Percentiles rank a stretch among this genome's conserved stretches.
Conservation (phyloP, 768 basidiomycete species). For the Boletus coccyginus region DNA sequence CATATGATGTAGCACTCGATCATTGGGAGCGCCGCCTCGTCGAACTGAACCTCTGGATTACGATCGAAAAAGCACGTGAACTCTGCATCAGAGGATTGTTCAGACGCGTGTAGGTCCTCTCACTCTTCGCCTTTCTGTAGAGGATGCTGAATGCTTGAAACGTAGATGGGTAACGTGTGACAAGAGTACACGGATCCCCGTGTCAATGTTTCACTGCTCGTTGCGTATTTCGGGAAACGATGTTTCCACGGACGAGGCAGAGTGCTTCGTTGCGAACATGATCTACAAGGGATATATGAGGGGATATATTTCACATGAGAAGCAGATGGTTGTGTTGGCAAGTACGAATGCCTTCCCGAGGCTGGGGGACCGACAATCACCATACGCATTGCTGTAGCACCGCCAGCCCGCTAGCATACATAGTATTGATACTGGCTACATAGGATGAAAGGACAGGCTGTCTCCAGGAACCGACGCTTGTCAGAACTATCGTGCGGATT, state of each 20-base stretch:
- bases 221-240: constrained; percentile 68
- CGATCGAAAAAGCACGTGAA: constrained; percentile 85
- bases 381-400: constrained; percentile 35
- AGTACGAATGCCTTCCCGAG: constrained; percentile 78
- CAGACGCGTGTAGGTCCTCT: constrained; percentile 63
- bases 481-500: background rate
- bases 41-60: constrained; percentile 84
- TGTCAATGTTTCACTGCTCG: constrained; percentile 78
- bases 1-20: constrained; percentile 80
- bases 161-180: constrained; percentile 76
- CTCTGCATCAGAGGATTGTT: constrained; percentile 83
- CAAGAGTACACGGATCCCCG: constrained; percentile 74
- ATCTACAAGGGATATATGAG: constrained; percentile 90
- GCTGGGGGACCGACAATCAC: constrained; percentile 58
- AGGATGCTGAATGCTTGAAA: background rate
- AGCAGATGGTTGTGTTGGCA: constrained; percentile 89
- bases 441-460: background rate
- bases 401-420: background rate
- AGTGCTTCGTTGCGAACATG: constrained; percentile 94
- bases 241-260: constrained; percentile 77
- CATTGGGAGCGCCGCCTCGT: constrained; percentile 69
- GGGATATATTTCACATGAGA: constrained; percentile 96
- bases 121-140: background rate
- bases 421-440: background rate
- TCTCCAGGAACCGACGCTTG: background rate